Base-by-base conservation (phyloP, 2,329 filamentous ascomycete genomes). In the Rhynchosporium graminicola region DNA sequence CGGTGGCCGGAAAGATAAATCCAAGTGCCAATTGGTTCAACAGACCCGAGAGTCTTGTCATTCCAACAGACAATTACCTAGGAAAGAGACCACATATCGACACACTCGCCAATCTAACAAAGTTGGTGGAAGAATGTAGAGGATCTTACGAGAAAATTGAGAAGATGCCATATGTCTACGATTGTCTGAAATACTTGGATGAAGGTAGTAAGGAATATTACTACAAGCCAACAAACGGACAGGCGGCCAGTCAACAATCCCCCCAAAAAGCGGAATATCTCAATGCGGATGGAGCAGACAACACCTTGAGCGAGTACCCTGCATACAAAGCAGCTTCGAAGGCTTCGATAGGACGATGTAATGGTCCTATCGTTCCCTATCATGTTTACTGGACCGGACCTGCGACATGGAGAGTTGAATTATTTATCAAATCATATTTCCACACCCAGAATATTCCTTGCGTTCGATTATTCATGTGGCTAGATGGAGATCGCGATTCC, bases 371-470 rank as follows among this genome's bases (percentile, higher is more conserved):
- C 65, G 77, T 83, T 36, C 81, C 81, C 3, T 83, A 81, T 57
- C 82, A 84, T 67, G 78, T 80, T 33, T 84, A 83, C 76, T 84
- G 82, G 82, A 82, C 81, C 7, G 82, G 82, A 3, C 79, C 81
- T 8, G 81, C 82, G 3, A 83, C 81, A 3, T 84, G 82, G 82
- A 76, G 82, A 48, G 80, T 84, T 47, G 82, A 84, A 67, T 74
- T 81, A 36, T 84, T 84, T 67, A 74, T 84, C 74, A 84, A 84
- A 74, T 80, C 79, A 60, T 82, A 84, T 68, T 77, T 84, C 0
- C 80, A 84, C 69, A 83, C 82, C 0, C 82, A 84, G 64, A 83
- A 84, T 63, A 72, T 84, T 31, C 79, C 82, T 9, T 84, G 82
- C 69, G 82, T 79, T 38, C 76, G 80, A 38, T 74, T 84, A 6